Conservation (phyloP, 257 asterid species). For the Primulina tabacum region DNA sequence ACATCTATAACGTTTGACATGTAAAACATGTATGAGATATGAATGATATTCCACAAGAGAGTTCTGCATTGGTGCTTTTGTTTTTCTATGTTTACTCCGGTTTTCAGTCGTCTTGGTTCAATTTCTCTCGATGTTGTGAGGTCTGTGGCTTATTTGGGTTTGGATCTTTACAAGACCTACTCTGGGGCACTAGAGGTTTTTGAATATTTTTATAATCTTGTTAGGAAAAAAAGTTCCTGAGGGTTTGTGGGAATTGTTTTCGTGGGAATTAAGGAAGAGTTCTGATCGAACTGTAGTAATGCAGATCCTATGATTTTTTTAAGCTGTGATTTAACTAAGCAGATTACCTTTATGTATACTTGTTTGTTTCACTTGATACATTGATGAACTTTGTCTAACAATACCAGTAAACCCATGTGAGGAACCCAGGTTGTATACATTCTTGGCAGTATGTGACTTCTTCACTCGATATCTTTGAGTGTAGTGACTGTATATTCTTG, state of each 20-base stretch:
- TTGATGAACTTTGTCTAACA: background rate
- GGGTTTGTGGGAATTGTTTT: background rate
- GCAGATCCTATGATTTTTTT: background rate
- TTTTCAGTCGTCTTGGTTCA: constrained; percentile 4
- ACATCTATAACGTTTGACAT: background rate
- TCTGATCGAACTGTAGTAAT: background rate
- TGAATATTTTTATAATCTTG: background rate
- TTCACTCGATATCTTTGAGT: background rate
- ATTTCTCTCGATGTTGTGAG: background rate
- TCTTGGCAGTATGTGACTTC: background rate
- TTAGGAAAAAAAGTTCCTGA: background rate
- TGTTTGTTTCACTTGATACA: background rate
- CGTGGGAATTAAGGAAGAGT: background rate
- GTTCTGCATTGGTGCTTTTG: background rate
- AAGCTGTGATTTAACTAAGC: background rate
- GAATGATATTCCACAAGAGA: background rate
- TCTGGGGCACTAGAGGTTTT: background rate
- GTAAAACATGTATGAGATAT: background rate
- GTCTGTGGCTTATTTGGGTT: background rate
- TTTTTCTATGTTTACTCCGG: background rate
- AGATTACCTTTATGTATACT: background rate
- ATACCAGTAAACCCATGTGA: background rate
- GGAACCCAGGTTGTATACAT: background rate
- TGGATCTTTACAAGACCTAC: constrained; percentile 6
- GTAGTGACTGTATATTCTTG: background rate